These are phyloP conservation scores for Claviceps maximensis DNA, from an alignment of 2,329 filamentous ascomycete species.

Conservation along the genomic window DNA sequence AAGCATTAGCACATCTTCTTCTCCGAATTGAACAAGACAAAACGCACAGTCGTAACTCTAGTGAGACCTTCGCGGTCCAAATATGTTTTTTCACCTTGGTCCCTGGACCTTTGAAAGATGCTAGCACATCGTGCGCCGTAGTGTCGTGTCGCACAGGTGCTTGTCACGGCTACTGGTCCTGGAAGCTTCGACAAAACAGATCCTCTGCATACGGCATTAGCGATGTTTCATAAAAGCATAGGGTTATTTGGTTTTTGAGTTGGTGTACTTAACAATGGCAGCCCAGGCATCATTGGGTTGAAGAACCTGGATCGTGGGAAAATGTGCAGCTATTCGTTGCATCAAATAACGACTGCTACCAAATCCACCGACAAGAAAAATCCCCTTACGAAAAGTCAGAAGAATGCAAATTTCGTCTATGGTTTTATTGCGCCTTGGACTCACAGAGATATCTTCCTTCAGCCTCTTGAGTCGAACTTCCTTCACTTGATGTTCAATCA, in stretches of 20 bases:
- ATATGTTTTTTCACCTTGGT: not conserved
- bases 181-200: slow-evolving; percentile 1
- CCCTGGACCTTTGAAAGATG: not conserved
- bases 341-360: slow-evolving; percentile 2
- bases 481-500: slow-evolving; percentile 10
- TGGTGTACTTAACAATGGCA: slow-evolving; percentile 4
- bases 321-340: not conserved
- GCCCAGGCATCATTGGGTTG: slow-evolving; percentile 5
- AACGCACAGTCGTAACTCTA: not conserved
- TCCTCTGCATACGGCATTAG: not conserved
- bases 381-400: not conserved
- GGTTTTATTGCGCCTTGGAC: accelerated
- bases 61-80: not conserved
- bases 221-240: not conserved
- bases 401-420: not conserved
- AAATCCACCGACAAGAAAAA: slow-evolving; percentile 5
- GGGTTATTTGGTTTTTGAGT: no score
- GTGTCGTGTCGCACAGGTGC: not conserved
- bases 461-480: not conserved
- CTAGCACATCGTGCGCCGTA: not conserved
- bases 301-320: slow-evolving; percentile 1
- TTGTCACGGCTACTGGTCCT: not conserved
- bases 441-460: not conserved
- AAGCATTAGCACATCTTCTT: not conserved
- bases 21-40: not conserved